A percentile compares a stretch with the other conserved stretches of the same genome.
phyloP scores from a whole-genome alignment of 2,329 filamentous ascomycete genomes.

The Talaromyces sp. region DNA sequence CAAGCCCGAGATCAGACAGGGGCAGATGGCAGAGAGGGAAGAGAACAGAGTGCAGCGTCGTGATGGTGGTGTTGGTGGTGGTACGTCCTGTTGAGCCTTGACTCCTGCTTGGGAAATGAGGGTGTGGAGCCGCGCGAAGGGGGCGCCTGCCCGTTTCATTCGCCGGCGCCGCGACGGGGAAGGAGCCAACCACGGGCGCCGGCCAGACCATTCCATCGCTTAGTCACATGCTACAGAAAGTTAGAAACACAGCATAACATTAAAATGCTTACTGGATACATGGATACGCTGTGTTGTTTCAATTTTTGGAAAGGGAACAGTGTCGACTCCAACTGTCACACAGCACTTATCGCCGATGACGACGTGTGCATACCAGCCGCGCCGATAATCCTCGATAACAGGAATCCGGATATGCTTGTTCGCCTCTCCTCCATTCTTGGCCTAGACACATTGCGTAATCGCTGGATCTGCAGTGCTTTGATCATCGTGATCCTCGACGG shows the following conservation, averaged over 20 bases:
- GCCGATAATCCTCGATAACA: background rate
- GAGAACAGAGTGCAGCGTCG: background rate
- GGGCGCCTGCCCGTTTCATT: conserved; percentile 4
- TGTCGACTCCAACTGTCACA: no score
- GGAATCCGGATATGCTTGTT: background rate
- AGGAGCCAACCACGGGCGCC: conserved; percentile 5
- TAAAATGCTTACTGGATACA: background rate
- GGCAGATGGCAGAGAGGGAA: background rate
- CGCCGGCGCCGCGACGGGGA: background rate
- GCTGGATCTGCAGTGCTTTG: background rate
- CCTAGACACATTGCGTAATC: background rate
- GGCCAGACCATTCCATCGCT: background rate
- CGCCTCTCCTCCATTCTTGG: background rate
- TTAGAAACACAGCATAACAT: background rate
- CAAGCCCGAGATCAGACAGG: background rate
- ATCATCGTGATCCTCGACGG: background rate
- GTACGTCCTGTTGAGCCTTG: background rate
- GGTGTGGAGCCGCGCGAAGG: conserved; percentile 1
- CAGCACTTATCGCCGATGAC: background rate
- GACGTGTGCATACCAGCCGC: background rate
- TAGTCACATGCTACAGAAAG: background rate
- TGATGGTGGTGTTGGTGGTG: background rate
- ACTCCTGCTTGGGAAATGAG: conserved; percentile 13
- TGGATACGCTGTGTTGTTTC: no score
- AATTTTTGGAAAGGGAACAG: no score